Evolutionary conservation across 805 yeast species (phyloP).

Genomic region (Lachancea thermotolerans): DNA sequence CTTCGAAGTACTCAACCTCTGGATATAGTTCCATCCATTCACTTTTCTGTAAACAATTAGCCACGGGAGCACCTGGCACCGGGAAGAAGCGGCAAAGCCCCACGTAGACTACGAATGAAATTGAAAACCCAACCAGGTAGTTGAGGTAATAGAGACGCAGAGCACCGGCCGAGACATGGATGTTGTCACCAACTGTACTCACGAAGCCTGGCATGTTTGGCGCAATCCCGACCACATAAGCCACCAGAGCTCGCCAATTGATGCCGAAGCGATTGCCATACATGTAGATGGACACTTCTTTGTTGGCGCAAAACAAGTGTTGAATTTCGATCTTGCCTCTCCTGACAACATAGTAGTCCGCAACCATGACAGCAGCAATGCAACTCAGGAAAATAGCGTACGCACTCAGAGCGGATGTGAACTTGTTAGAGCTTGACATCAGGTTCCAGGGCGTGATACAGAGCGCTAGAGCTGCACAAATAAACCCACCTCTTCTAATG

Average conservation of each 20-base stretch:
- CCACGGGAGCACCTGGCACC: conserved; percentile 36
- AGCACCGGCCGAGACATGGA: conserved; percentile 66
- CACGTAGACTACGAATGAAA: conserved; percentile 51
- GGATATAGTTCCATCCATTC: conserved; percentile 59
- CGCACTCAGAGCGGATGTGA: conserved; percentile 74
- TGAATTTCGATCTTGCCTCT: conserved; percentile 60
- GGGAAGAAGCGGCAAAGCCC: conserved; percentile 50
- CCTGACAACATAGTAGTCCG: conserved; percentile 66
- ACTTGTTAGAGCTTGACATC: conserved; percentile 58
- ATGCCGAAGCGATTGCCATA: conserved; percentile 51
- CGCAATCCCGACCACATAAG: conserved; percentile 71
- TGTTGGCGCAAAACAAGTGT: conserved; percentile 53
- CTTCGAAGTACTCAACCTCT: conserved; percentile 58
- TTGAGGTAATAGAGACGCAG: conserved; percentile 58
- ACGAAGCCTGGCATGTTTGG: conserved; percentile 87
- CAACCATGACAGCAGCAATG: conserved; percentile 68
- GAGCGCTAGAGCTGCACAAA: conserved; percentile 66
- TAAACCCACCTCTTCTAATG: conserved; percentile 74
- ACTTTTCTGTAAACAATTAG: conserved; percentile 38
- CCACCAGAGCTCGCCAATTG: conserved; percentile 80
- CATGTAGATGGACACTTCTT: conserved; percentile 42
- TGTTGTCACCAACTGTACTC: conserved; percentile 50
- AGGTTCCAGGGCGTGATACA: conserved; percentile 82
- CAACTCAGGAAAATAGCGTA: conserved; percentile 78
- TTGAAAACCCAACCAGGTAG: conserved; percentile 68